Evolutionary conservation across 768 basidiomycete genomes (phyloP).

Genomic region (Lentinula detonsa): DNA sequence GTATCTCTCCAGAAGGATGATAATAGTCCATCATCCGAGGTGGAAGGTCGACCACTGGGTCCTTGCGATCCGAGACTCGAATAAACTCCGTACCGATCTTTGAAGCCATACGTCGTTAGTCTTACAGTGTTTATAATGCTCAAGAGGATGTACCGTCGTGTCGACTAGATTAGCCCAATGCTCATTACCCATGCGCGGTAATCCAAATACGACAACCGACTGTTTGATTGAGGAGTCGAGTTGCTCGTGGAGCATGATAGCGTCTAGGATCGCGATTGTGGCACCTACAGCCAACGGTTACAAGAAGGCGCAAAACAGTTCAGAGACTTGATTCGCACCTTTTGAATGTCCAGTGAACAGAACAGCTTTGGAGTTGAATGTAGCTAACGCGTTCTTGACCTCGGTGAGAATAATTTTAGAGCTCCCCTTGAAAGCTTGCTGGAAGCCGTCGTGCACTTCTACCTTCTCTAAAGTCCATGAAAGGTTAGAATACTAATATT

Average conservation of each 20-base stretch:
- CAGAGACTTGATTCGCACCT: background rate
- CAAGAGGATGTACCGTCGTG: conserved; percentile 5
- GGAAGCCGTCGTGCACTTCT: background rate
- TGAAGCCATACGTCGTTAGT: background rate
- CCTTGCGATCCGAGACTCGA: background rate
- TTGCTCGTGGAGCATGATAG: background rate
- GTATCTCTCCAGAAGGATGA: background rate
- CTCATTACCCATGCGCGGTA: conserved; percentile 7
- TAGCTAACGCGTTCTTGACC: background rate
- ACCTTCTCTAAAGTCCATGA: background rate
- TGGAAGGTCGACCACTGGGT: background rate
- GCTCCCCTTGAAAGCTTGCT: background rate
- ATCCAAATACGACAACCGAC: background rate
- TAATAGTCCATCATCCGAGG: background rate
- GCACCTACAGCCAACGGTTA: background rate
- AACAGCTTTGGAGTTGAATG: background rate
- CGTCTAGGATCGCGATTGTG: background rate
- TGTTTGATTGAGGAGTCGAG: background rate
- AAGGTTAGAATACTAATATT: background rate
- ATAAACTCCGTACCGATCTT: background rate
- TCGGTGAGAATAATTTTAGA: background rate
- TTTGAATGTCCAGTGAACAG: background rate
- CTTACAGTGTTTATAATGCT: conserved; percentile 1
- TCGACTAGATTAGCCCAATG: conserved; percentile 9
- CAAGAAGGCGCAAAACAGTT: background rate